Conservation (phyloP, 371 early-diverging fungal species). For the Mucor piriformis region DNA sequence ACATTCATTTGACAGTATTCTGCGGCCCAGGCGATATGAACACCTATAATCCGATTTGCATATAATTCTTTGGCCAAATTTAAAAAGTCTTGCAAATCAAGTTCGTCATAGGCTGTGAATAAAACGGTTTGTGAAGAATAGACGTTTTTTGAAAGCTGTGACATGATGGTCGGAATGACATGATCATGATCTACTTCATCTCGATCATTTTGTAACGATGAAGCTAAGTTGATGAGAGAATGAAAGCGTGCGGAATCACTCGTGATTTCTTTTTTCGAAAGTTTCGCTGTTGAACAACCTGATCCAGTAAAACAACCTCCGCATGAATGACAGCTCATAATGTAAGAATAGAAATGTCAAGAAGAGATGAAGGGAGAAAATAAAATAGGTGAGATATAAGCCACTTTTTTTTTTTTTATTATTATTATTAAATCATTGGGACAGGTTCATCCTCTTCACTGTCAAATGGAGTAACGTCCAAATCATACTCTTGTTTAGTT, state of each 20-base stretch:
- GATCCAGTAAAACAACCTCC: slow-evolving; percentile 30
- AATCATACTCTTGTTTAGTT: slow-evolving; percentile 12
- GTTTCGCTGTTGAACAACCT: slow-evolving; percentile 21
- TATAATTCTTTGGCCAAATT: slow-evolving; percentile 8
- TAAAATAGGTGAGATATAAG: slow-evolving; percentile 6
- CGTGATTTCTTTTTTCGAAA: slow-evolving; percentile 3
- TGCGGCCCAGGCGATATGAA: slow-evolving; percentile 27
- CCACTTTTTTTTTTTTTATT: background rate
- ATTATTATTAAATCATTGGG: slow-evolving; percentile 3
- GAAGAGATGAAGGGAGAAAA: background rate
- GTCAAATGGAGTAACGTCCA: slow-evolving; percentile 24
- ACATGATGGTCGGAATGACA: slow-evolving; percentile 32
- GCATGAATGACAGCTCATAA: slow-evolving; percentile 31
- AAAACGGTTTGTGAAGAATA: slow-evolving; percentile 34
- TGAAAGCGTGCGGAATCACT: slow-evolving; percentile 2
- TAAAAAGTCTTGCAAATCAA: slow-evolving; percentile 16
- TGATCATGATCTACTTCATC: slow-evolving; percentile 20
- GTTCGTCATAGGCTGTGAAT: slow-evolving; percentile 19
- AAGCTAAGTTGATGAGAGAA: slow-evolving; percentile 12
- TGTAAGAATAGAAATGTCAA: background rate
- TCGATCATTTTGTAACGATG: background rate
- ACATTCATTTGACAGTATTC: slow-evolving; percentile 21
- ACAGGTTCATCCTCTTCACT: slow-evolving; percentile 22
- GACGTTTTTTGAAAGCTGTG: slow-evolving; percentile 25
- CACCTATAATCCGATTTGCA: slow-evolving; percentile 9